Conservation (phyloP, 371 early-diverging fungal genomes). For the Capniomyces stellatus region DNA sequence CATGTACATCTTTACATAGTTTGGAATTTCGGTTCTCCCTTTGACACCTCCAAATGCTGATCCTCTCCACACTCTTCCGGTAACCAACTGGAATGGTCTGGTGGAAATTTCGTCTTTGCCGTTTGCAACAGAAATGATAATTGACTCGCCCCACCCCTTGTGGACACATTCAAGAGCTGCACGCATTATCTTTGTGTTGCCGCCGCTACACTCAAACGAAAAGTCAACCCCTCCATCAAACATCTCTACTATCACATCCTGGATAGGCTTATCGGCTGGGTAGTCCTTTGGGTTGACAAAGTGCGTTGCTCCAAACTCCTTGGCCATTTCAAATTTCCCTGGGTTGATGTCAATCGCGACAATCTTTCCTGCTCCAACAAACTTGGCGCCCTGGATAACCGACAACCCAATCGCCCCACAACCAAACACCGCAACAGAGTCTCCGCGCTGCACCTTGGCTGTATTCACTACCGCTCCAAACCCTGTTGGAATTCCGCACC, state of each 20-base stretch:
- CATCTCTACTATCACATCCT: constrained; percentile 67
- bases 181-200: constrained; percentile 82
- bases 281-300: constrained; percentile 77
- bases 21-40: constrained; percentile 79
- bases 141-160: constrained; percentile 81
- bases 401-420: constrained; percentile 87
- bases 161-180: constrained; percentile 83
- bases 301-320: constrained; percentile 81
- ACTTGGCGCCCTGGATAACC: constrained; percentile 71
- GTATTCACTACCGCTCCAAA: constrained; percentile 88
- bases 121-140: constrained; percentile 84
- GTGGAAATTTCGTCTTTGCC: constrained; percentile 83
- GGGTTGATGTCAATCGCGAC: constrained; percentile 83
- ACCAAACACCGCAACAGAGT: constrained; percentile 80
- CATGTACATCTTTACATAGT: constrained; percentile 68
- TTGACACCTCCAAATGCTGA: constrained; percentile 94
- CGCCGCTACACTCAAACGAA: constrained; percentile 84
- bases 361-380: constrained; percentile 58
- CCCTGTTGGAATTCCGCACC: constrained; percentile 92
- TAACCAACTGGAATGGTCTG: constrained; percentile 87
- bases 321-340: constrained; percentile 45
- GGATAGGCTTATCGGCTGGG: constrained; percentile 50
- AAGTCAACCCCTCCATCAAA: constrained; percentile 93
- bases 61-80: constrained; percentile 89
- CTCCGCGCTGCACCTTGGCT: constrained; percentile 67